Conservation (phyloP, 805 yeast genomes). For the Wickerhamiella bombiphila region DNA sequence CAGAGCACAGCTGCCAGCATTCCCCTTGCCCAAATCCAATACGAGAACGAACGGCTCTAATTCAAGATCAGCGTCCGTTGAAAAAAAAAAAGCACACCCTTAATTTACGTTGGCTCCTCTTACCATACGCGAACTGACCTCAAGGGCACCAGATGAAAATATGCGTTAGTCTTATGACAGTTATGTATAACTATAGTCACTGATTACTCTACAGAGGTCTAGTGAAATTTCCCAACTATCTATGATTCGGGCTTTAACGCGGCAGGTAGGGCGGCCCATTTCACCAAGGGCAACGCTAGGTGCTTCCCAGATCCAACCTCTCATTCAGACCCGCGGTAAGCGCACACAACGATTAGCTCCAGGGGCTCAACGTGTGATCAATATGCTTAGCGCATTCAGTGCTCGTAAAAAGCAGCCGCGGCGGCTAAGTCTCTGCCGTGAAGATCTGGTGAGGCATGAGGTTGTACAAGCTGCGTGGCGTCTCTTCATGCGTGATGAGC, state of each 20-base stretch:
- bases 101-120: no score
- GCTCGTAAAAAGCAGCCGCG: conserved; percentile 84
- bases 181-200: not conserved
- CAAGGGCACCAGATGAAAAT: no score
- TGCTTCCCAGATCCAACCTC: not conserved
- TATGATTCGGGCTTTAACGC: not conserved
- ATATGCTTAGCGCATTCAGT: conserved; percentile 64
- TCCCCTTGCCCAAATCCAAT: no score
- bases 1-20: no score
- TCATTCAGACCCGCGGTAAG: conserved; percentile 27
- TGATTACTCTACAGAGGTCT: no score
- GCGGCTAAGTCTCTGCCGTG: conserved; percentile 55
- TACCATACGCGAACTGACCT: no score
- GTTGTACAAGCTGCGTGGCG: conserved; percentile 78
- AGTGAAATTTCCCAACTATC: not conserved
- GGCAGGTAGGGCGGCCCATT: not conserved
- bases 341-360: conserved; percentile 35
- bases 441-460: conserved; percentile 74
- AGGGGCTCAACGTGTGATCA: conserved; percentile 33
- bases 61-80: no score
- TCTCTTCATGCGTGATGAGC: conserved; percentile 38
- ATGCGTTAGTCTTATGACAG: no score
- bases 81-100: no score
- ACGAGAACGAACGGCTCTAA: no score
- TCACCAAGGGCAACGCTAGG: not conserved